These are phyloP conservation scores for Rubia balearica DNA, from an alignment of 305 asterid genomes.

Conservation along the genomic window DNA sequence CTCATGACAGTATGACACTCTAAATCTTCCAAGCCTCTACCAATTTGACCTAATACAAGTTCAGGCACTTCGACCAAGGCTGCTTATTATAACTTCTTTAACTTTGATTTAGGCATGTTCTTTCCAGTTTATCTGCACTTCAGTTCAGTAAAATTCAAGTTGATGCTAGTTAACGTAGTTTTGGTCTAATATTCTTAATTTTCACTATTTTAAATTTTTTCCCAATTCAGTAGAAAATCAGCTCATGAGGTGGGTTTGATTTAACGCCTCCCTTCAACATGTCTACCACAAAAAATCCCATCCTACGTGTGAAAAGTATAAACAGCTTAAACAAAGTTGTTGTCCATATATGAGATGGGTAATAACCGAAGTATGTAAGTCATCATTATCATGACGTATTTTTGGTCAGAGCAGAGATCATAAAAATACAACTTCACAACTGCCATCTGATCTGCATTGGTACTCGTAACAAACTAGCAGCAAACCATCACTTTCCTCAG, in stretches of 20 bases:
- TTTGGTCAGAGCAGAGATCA: conserved; percentile 1
- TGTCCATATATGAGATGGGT: background rate
- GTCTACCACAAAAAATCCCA: background rate
- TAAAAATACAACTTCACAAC: background rate
- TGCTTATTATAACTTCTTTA: background rate
- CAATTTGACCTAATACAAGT: background rate
- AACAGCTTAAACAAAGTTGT: background rate
- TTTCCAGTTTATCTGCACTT: too few relatives aligned
- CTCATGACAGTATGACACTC: background rate
- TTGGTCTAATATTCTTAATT: too few relatives aligned
- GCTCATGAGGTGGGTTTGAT: background rate
- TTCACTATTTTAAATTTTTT: too few relatives aligned
- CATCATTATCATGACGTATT: background rate
- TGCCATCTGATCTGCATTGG: background rate
- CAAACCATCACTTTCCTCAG: background rate
- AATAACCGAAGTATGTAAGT: background rate
- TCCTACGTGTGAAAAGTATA: background rate
- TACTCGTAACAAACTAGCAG: background rate
- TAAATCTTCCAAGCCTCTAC: background rate
- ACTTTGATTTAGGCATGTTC: too few relatives aligned
- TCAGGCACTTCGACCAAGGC: background rate
- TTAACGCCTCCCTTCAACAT: background rate
- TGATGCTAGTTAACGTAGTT: too few relatives aligned
- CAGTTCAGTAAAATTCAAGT: too few relatives aligned
- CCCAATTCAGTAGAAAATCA: too few relatives aligned